Evolutionary conservation across 768 basidiomycete species (phyloP).

Genomic region (Aureoboletus auriporus): DNA sequence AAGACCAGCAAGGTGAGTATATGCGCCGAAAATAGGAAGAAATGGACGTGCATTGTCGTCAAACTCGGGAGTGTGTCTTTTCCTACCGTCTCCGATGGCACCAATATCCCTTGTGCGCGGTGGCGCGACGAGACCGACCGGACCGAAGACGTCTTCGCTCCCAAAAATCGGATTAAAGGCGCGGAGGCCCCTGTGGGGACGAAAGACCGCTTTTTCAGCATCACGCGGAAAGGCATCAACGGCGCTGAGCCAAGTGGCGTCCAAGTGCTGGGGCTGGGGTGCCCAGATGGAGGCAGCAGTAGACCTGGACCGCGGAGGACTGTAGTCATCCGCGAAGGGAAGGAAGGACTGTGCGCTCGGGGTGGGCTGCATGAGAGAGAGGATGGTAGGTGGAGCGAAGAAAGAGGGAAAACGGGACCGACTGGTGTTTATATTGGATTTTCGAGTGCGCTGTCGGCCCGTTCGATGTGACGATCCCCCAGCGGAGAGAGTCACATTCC

Average conservation of each 20-base stretch:
- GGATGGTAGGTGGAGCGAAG: slow-evolving; percentile 38
- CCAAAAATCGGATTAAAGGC: slow-evolving; percentile 21
- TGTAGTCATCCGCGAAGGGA: slow-evolving; percentile 37
- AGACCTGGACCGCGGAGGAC: slow-evolving; percentile 39
- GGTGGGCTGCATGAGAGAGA: slow-evolving; percentile 25
- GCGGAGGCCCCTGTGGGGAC: slow-evolving; percentile 25
- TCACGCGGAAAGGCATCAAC: slow-evolving; percentile 58
- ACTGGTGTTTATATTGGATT: slow-evolving; percentile 31
- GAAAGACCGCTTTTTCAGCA: slow-evolving; percentile 38
- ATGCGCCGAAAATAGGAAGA: slow-evolving; percentile 19
- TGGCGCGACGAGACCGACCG: slow-evolving; percentile 35
- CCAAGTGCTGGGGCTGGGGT: slow-evolving; percentile 68
- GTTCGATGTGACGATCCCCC: slow-evolving; percentile 31
- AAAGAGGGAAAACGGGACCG: slow-evolving; percentile 34
- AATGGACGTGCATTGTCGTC: slow-evolving; percentile 41
- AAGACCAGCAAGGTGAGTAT: slow-evolving; percentile 25
- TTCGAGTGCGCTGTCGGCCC: slow-evolving; percentile 19
- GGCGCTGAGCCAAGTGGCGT: slow-evolving; percentile 63
- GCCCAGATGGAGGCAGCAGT: slow-evolving; percentile 72
- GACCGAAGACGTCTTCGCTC: slow-evolving; percentile 67
- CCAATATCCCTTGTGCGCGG: slow-evolving; percentile 52
- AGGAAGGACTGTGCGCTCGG: slow-evolving; percentile 23
- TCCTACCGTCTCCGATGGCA: slow-evolving; percentile 78
- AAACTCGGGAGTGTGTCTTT: slow-evolving; percentile 53
- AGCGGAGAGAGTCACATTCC: slow-evolving; percentile 27